Conservation (phyloP, 1,139 yeast genomes). For the Geotrichum carabidarum region DNA sequence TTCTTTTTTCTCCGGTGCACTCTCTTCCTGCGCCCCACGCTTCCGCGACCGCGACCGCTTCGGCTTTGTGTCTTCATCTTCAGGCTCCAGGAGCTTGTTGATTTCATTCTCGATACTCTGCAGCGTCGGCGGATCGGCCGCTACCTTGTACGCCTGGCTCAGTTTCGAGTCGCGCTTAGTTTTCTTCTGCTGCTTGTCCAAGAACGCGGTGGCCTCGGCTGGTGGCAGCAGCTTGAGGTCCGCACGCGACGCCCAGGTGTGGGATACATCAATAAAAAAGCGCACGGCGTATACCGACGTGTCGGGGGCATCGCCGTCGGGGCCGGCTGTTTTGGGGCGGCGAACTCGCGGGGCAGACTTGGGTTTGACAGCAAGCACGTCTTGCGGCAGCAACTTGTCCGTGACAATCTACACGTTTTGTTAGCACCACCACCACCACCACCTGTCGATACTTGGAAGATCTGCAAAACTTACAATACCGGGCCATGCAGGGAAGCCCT, state of each 20-base stretch:
- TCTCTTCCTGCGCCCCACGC: background rate
- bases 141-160: slow-evolving; percentile 4
- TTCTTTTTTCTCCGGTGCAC: too few relatives aligned
- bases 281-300: slow-evolving; percentile 33
- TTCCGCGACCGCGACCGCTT: slow-evolving; percentile 11
- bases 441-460: too few relatives aligned
- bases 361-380: slow-evolving; percentile 32
- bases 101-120: slow-evolving; percentile 8
- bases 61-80: slow-evolving; percentile 21
- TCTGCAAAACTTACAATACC: slow-evolving; percentile 30
- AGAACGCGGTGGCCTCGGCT: slow-evolving; percentile 3
- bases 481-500: slow-evolving; percentile 42
- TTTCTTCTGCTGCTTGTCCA: slow-evolving; percentile 3
- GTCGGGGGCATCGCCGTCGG: slow-evolving; percentile 10
- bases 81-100: slow-evolving; percentile 10
- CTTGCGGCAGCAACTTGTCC: slow-evolving; percentile 21
- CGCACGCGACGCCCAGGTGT: slow-evolving; percentile 33
- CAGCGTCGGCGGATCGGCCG: slow-evolving; percentile 12
- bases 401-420: slow-evolving; percentile 16
- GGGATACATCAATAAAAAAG: slow-evolving; percentile 34
- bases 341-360: slow-evolving; percentile 21
- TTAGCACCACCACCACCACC: too few relatives aligned
- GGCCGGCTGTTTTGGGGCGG: slow-evolving; percentile 18
- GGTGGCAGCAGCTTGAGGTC: slow-evolving; percentile 9
- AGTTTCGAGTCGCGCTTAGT: background rate